Evolutionary conservation across 75 land plant genomes (phyloP), one percentile per base, ranked within the genome.

Genomic region (Sequoia sempervirens): DNA sequence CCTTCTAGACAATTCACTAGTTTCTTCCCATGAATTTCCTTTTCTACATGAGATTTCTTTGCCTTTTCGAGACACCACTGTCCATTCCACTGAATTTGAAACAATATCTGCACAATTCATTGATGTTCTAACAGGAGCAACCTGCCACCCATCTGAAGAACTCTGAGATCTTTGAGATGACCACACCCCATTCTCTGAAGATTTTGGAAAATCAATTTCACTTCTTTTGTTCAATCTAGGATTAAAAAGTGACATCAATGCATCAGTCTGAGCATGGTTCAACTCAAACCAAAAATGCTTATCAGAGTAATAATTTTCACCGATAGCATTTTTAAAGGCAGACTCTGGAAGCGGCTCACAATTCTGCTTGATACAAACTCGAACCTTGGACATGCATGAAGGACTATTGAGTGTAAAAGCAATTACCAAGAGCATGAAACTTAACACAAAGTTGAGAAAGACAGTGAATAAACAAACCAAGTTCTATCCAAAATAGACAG

Each of bases 241-340:
- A 38, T 66, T 18, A 43, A 92, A 86, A 26, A 86, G 50, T 37
- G 85, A 37, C 8, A 82, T 89, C 82, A 92, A 74, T 52, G 81
- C 70, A 41, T 72, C 79, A 13, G 88, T 70, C 70, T 93, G 95
- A 40, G 84, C 56, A 47, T 87, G 85, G 79, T 94, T 91, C 14
- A 95, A 88, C 87, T 95, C 95, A 88, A 93, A 93, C 88, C 91
- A 88, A 82, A 95, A 95, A 64, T 85, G 93, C 15, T 30, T 50
- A 1, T 54, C 80, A 15, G 43, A 50, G 82, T 86, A 93, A 75
- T 95, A 95, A 75, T 95, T 94, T 56, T 88, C 90, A 36, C 36
- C 75, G 75, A 94, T 91, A 30, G 89, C 82, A 14, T 87, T 89
- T 81, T 54, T 90, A 75, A 95, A 95, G n/a, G 81, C 88, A 14